Conservation (phyloP, 2,329 filamentous ascomycete genomes). For the Aureobasidium sp. region DNA sequence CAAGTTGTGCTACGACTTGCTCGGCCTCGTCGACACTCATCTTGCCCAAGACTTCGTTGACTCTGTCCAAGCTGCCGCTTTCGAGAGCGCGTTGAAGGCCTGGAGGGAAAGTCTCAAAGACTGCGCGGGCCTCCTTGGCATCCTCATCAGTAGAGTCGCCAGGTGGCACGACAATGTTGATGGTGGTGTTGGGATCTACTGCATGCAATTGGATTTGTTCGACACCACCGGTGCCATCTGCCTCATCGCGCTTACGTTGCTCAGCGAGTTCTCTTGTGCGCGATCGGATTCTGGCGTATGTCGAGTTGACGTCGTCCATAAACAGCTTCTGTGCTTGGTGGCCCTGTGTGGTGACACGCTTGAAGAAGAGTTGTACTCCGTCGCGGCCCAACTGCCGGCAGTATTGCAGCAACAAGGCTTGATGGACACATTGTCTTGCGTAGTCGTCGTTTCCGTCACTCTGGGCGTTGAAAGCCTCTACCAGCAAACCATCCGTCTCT, state of each 20-base stretch:
- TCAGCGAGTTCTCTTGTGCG: conserved; percentile 67
- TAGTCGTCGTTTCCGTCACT: conserved; percentile 56
- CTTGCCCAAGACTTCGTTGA: conserved; percentile 79
- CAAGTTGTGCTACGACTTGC: conserved; percentile 71
- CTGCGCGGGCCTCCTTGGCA: conserved; percentile 56
- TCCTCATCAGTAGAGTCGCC: conserved; percentile 58
- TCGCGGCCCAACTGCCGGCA: conserved; percentile 84
- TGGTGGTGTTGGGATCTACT: conserved; percentile 86
- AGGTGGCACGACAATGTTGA: conserved; percentile 76
- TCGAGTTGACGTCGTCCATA: conserved; percentile 83
- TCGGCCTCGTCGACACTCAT: conserved; percentile 88
- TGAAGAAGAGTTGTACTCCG: conserved; percentile 90
- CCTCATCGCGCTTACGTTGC: conserved; percentile 43
- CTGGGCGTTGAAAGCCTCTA: conserved; percentile 85
- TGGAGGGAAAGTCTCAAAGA: conserved; percentile 78
- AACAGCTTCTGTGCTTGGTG: conserved; percentile 91
- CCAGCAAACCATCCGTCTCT: conserved; percentile 83
- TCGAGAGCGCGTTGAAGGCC: conserved; percentile 77
- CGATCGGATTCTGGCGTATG: conserved; percentile 72
- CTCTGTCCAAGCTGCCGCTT: conserved; percentile 80
- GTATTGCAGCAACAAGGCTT: conserved; percentile 88
- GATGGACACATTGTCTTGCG: conserved; percentile 76
- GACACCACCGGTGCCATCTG: conserved; percentile 55
- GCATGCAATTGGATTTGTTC: conserved; percentile 98
- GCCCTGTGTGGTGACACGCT: conserved; percentile 79